These are phyloP conservation scores for Limnanthes douglasii DNA, from an alignment of 345 rosid species.

Conservation along the genomic window DNA sequence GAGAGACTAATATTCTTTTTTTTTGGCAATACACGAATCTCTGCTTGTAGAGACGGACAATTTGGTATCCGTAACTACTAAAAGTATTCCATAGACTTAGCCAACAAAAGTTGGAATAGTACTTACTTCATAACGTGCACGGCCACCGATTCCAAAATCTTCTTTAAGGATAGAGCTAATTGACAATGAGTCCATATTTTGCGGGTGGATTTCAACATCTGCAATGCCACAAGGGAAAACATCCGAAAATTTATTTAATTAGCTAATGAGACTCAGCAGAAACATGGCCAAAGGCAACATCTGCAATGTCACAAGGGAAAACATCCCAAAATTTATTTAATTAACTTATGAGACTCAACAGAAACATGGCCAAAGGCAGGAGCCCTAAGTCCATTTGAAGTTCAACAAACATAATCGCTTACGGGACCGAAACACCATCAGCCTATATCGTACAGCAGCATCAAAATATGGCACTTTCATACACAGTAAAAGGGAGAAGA, in stretches of 20 bases:
- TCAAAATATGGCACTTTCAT: no score
- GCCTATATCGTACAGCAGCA: no score
- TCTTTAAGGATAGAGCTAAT: conserved; percentile 35
- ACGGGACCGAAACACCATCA: no score
- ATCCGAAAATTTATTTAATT: neutral
- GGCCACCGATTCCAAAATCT: conserved; percentile 46
- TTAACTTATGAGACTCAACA: no score
- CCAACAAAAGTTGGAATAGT: neutral
- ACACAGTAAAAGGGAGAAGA: no score
- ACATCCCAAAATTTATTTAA: neutral
- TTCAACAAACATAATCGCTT: no score
- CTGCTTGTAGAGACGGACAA: no score
- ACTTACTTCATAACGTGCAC: conserved; percentile 49
- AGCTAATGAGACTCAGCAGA: no score
- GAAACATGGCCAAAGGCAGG: conserved; percentile 1
- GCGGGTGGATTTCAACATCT: conserved; percentile 69
- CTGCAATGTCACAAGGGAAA: conserved; percentile 19
- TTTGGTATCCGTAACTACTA: no score
- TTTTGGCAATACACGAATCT: no score
- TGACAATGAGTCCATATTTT: conserved; percentile 21
- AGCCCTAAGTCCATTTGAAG: neutral
- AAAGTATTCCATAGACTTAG: no score
- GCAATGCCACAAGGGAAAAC: conserved; percentile 7
- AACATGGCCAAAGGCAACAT: conserved; percentile 15
- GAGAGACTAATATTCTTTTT: no score